phyloP scores from a whole-genome alignment of 768 basidiomycete genomes.

The Tephrocybe rancida region DNA sequence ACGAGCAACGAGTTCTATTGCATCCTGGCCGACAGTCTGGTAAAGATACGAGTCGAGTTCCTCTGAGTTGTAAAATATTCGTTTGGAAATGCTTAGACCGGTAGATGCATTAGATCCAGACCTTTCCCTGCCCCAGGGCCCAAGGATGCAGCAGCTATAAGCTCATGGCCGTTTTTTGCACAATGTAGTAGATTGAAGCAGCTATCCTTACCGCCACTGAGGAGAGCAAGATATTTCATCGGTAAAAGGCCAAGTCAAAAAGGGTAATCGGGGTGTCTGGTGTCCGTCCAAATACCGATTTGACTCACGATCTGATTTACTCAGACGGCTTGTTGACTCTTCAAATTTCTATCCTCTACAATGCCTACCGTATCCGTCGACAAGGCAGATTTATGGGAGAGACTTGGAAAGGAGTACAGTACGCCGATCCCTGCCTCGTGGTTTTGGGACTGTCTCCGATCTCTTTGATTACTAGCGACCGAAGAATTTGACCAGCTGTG shows the following conservation, averaged over 20 bases:
- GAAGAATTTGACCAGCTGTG: conserved; percentile 95
- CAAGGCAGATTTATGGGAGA: conserved; percentile 91
- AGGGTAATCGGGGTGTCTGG: conserved; percentile 21
- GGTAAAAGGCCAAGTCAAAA: conserved; percentile 13
- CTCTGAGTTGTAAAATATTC: conserved; percentile 58
- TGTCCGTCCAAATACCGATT: conserved; percentile 20
- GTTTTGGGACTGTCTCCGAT: conserved; percentile 16
- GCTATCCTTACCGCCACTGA: conserved; percentile 98
- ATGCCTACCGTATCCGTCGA: conserved; percentile 98
- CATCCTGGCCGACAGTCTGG: conserved; percentile 98
- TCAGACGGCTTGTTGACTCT: conserved; percentile 7
- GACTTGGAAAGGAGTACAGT: conserved; percentile 87
- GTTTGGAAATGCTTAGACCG: conserved; percentile 22
- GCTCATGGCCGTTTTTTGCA: conserved; percentile 79
- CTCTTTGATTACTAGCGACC: conserved; percentile 57
- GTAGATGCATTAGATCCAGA: conserved; percentile 35
- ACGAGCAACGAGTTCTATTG: conserved; percentile 81
- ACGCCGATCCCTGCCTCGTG: conserved; percentile 22
- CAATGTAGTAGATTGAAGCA: conserved; percentile 96
- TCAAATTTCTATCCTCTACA: conserved; percentile 22
- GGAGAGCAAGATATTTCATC: conserved; percentile 93
- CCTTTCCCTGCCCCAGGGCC: conserved; percentile 87
- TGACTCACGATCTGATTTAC: conserved; percentile 35
- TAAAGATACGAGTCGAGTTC: conserved; percentile 99
- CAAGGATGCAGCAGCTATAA: conserved; percentile 87